Evolutionary conservation across 1,139 yeast genomes (phyloP).

Genomic region (Lodderomyces jiufengensis): DNA sequence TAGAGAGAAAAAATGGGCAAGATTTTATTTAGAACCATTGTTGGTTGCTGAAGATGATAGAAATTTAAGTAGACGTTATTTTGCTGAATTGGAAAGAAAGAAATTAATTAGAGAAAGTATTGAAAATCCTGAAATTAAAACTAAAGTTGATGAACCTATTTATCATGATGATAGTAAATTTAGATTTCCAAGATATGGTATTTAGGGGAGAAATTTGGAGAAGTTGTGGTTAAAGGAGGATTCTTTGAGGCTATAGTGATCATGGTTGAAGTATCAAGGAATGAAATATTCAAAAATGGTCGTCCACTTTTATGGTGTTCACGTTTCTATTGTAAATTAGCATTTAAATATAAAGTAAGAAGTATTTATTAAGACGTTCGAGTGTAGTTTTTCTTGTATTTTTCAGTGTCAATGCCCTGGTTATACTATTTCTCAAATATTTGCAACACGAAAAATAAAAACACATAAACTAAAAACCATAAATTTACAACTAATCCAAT

Average conservation of each 20-base stretch:
- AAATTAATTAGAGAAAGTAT: conserved; percentile 45
- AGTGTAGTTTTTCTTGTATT: too few species aligned
- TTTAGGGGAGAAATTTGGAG: neutral
- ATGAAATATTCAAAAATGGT: too few species aligned
- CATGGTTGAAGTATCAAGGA: neutral
- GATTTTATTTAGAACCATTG: conserved; percentile 70
- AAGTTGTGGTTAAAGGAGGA: conserved; percentile 1
- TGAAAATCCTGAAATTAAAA: conserved; percentile 34
- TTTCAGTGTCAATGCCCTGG: too few species aligned
- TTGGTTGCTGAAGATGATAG: conserved; percentile 82
- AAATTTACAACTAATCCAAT: too few species aligned
- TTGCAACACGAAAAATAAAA: too few species aligned
- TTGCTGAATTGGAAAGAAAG: conserved; percentile 67
- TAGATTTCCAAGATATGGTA: conserved; percentile 42
- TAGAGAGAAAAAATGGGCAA: conserved; percentile 76
- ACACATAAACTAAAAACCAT: too few species aligned
- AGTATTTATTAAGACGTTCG: too few species aligned
- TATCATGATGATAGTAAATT: conserved; percentile 45
- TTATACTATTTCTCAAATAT: too few species aligned
- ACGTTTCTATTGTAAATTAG: too few species aligned
- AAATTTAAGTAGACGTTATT: conserved; percentile 69
- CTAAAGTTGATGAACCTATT: conserved; percentile 42
- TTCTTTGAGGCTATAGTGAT: neutral
- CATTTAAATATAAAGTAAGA: too few species aligned
- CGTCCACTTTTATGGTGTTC: too few species aligned